Conservation (phyloP, 2,329 filamentous ascomycete genomes). For the Scorias spongiosa region DNA sequence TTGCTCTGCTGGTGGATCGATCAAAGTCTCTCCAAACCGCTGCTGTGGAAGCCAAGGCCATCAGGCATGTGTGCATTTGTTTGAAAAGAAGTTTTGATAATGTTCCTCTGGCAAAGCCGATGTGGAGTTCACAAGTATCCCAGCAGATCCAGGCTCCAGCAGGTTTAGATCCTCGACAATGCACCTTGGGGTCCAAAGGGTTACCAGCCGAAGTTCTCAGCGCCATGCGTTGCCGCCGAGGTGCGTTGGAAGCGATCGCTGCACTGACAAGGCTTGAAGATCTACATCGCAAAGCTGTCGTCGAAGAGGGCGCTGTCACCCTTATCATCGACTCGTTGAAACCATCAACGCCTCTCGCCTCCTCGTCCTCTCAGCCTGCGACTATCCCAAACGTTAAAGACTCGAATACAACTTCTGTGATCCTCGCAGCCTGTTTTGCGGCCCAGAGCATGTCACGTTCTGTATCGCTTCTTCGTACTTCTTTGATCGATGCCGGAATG, state of each 20-base stretch:
- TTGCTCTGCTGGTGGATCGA: constrained; percentile 66
- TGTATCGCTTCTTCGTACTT: constrained; percentile 68
- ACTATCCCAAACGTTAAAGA: constrained; percentile 27
- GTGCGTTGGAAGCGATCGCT: constrained; percentile 62
- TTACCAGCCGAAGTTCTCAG: constrained; percentile 48
- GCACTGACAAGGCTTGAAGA: constrained; percentile 70
- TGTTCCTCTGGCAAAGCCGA: constrained; percentile 32
- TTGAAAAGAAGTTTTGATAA: constrained; percentile 53
- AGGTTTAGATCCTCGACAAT: constrained; percentile 13
- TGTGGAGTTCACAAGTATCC: constrained; percentile 29
- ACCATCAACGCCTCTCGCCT: constrained; percentile 7
- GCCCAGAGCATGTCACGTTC: constrained; percentile 72
- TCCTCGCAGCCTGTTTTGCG: constrained; percentile 73
- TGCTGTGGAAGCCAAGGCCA: constrained; percentile 54
- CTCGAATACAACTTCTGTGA: constrained; percentile 63
- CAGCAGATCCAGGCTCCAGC: constrained; percentile 21
- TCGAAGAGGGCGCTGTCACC: constrained; percentile 64
- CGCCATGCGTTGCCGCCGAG: constrained; percentile 61
- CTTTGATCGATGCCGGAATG: constrained; percentile 72
- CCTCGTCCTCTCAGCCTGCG: constrained; percentile 25
- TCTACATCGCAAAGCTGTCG: constrained; percentile 65
- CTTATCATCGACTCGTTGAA: constrained; percentile 75
- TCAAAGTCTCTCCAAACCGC: constrained; percentile 67
- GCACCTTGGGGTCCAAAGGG: constrained; percentile 44
- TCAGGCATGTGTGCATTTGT: constrained; percentile 47